Percentiles rank a stretch among this genome's conserved stretches.
Evolutionary conservation across 768 basidiomycete species (phyloP).

Genomic region (Melanogaster broomeanus): DNA sequence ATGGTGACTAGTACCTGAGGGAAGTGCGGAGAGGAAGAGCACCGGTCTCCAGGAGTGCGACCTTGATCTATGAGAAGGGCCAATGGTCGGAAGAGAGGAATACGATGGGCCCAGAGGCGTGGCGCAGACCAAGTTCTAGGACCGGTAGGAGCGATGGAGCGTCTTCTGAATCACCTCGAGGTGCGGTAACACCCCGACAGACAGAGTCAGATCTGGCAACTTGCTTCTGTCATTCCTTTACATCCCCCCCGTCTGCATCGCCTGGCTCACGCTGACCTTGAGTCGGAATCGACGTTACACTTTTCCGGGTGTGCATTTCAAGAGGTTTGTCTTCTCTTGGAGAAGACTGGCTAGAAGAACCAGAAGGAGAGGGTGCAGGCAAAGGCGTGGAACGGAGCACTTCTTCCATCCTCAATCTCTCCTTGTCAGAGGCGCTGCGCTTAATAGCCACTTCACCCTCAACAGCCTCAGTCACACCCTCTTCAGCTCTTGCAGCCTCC

Average conservation of each 20-base stretch:
- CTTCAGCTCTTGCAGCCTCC: not conserved
- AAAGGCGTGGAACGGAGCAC: conserved; percentile 15
- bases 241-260: not conserved
- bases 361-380: conserved; percentile 1
- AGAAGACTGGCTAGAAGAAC: not conserved
- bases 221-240: not conserved
- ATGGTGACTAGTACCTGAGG: no score
- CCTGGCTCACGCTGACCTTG: not conserved
- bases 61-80: no score
- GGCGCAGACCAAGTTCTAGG: not conserved
- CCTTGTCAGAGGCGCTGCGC: conserved; percentile 23
- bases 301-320: conserved; percentile 1
- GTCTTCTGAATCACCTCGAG: no score
- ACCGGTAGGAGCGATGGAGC: not conserved
- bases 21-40: no score
- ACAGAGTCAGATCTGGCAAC: not conserved
- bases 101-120: conserved; percentile 5
- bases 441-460: conserved; percentile 1
- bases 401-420: conserved; percentile 27
- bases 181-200: not conserved
- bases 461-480: not conserved
- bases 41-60: no score
- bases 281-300: not conserved
- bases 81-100: not conserved
- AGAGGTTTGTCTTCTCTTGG: conserved; percentile 2